Evolutionary conservation across 2,329 filamentous ascomycete species (phyloP).

Genomic region (Coccinonectria pachysandricola): DNA sequence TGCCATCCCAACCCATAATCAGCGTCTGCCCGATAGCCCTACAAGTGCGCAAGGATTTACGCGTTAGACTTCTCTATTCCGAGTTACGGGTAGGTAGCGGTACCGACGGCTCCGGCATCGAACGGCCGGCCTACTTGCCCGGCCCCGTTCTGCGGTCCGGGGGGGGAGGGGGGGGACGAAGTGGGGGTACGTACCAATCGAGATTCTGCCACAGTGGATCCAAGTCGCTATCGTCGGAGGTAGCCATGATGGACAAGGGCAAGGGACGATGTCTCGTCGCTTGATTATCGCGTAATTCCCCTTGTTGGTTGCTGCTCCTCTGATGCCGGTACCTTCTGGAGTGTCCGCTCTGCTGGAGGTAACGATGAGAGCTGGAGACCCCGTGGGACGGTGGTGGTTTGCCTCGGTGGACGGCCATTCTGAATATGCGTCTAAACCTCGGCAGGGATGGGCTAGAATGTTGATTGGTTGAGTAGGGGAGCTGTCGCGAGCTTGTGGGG

Average conservation of each 20-base stretch:
- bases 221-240: conserved; percentile 23
- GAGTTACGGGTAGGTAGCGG: too few relatives aligned
- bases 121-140: too few relatives aligned
- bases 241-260: conserved; percentile 26
- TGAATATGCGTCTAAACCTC: conserved; percentile 19
- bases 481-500: conserved; percentile 3
- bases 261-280: conserved; percentile 16
- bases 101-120: too few relatives aligned
- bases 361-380: conserved; percentile 23
- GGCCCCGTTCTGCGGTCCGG: too few relatives aligned
- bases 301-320: conserved; percentile 5
- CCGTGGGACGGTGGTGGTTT: too few relatives aligned
- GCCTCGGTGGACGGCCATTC: conserved; percentile 6
- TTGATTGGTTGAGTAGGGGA: conserved; percentile 4
- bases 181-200: conserved; percentile 55
- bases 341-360: conserved; percentile 13
- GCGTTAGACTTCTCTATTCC: too few relatives aligned
- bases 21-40: conserved; percentile 67
- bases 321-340: conserved; percentile 10
- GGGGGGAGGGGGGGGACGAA: too few relatives aligned
- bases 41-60: too few relatives aligned
- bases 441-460: conserved; percentile 9
- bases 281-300: conserved; percentile 12
- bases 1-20: conserved; percentile 81
- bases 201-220: conserved; percentile 66